A percentile compares a stretch with the other conserved stretches of the same genome.
phyloP scores from a whole-genome alignment of 2,329 filamentous ascomycete genomes.

The Fusarium scirpi region DNA sequence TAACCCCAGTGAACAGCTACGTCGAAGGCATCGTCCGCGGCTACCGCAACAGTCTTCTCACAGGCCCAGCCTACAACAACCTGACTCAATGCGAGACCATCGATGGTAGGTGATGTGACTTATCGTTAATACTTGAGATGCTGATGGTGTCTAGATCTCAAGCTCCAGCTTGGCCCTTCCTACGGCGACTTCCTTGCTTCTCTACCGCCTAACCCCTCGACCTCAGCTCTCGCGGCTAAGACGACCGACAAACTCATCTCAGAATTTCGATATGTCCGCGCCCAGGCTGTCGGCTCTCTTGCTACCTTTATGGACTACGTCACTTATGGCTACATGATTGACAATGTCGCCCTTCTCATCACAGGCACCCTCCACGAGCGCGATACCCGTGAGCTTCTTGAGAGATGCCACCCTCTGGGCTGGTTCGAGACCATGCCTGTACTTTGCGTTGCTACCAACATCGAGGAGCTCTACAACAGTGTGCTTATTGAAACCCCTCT shows the following conservation, averaged over 20 bases:
- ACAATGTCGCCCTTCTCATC: conserved; percentile 97
- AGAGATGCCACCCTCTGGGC: conserved; percentile 94
- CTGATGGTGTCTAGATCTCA: conserved; percentile 76
- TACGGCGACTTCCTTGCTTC: conserved; percentile 97
- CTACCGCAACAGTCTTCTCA: conserved; percentile 94
- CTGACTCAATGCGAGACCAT: conserved; percentile 97
- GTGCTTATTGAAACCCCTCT: conserved; percentile 97
- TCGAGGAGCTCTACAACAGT: conserved; percentile 98
- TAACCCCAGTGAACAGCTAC: conserved; percentile 71
- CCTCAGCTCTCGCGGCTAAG: conserved; percentile 91
- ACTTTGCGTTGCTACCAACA: conserved; percentile 96
- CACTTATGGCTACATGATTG: conserved; percentile 99
- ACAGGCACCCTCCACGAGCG: conserved; percentile 97
- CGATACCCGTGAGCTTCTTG: conserved; percentile 93
- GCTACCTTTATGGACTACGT: conserved; percentile 98
- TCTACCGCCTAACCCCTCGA: conserved; percentile 95
- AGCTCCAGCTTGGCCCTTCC: conserved; percentile 94
- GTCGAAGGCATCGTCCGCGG: conserved; percentile 97
- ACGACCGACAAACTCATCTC: conserved; percentile 98
- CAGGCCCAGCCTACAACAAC: conserved; percentile 91
- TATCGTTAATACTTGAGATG: background rate
- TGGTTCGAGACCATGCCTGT: conserved; percentile 99
- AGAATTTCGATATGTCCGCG: conserved; percentile 95
- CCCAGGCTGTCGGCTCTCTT: conserved; percentile 90
- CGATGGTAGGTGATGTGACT: conserved; percentile 74